Evolutionary conservation across 2,329 filamentous ascomycete genomes (phyloP).

Genomic region (Cercospora nicotianae): DNA sequence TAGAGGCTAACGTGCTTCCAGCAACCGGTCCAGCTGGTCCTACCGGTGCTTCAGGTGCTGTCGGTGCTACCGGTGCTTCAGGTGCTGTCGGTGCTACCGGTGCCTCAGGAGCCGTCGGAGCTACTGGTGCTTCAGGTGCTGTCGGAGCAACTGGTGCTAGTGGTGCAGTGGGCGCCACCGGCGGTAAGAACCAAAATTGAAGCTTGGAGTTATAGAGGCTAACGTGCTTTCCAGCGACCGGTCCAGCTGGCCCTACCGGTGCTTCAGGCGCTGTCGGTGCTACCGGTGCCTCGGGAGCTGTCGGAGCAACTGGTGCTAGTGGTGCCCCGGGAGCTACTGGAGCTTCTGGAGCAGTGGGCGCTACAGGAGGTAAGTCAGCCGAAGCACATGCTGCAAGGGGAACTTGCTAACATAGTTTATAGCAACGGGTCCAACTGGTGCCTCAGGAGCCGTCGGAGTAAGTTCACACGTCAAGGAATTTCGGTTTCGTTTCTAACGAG

Average conservation of each 20-base stretch:
- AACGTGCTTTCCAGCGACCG: neutral
- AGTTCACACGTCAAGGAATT: neutral
- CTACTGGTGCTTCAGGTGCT: neutral
- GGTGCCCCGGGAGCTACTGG: neutral
- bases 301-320: neutral
- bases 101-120: neutral
- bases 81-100: neutral
- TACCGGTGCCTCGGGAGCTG: neutral
- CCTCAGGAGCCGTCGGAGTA: slow-evolving; percentile 9
- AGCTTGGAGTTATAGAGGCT: neutral
- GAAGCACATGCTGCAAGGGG: neutral
- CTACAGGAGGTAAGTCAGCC: neutral
- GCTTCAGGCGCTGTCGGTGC: neutral
- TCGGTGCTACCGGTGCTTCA: neutral
- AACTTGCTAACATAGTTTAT: neutral
- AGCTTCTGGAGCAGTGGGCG: neutral
- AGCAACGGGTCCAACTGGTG: slow-evolving; percentile 6
- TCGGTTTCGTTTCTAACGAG: neutral
- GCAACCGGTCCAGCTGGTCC: too few species aligned
- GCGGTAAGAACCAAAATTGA: neutral
- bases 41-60: neutral
- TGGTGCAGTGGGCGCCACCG: neutral
- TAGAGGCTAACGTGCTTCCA: too few species aligned
- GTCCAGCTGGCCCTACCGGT: neutral
- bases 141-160: neutral